Conservation (phyloP, 2,329 filamentous ascomycete species). For the Annulohypoxylon truncatum region DNA sequence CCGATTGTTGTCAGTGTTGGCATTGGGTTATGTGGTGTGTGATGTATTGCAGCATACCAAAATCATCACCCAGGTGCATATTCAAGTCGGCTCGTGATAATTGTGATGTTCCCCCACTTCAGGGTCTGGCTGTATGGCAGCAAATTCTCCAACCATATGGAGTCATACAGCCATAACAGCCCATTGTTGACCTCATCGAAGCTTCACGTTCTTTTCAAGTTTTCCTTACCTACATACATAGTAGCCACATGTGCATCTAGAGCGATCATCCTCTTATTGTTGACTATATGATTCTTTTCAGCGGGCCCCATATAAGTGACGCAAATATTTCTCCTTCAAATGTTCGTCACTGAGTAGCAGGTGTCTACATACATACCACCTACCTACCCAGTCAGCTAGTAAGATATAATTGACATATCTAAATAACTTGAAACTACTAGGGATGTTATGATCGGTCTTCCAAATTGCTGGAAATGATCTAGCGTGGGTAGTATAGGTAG, state of each 20-base stretch:
- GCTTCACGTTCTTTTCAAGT: constrained; percentile 11
- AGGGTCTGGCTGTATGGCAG: background rate
- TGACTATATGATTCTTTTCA: background rate
- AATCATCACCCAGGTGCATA: constrained; percentile 21
- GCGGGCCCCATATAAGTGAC: constrained; percentile 33
- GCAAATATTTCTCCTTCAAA: constrained; percentile 16
- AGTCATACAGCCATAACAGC: too few relatives aligned
- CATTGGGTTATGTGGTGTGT: constrained; percentile 30
- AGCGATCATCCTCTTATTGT: background rate
- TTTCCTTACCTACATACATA: too few relatives aligned
- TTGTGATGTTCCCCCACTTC: constrained; percentile 13
- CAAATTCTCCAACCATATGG: constrained; percentile 24
- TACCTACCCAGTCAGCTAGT: too few relatives aligned
- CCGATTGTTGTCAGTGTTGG: constrained; percentile 14
- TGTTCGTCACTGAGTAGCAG: background rate
- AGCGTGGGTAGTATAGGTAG: background rate
- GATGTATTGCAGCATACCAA: constrained; percentile 29
- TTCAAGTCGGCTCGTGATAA: constrained; percentile 35
- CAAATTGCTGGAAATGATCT: background rate
- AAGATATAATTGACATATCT: background rate
- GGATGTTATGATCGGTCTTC: background rate
- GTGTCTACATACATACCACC: background rate
- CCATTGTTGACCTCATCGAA: constrained; percentile 19
- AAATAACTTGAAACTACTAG: too few relatives aligned
- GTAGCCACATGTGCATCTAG: background rate